Percentiles rank a stretch among this genome's conserved stretches.
These are phyloP conservation scores for Fomes fomentarius DNA, from an alignment of 1,284 basidiomycete genomes.

Conservation along the genomic window DNA sequence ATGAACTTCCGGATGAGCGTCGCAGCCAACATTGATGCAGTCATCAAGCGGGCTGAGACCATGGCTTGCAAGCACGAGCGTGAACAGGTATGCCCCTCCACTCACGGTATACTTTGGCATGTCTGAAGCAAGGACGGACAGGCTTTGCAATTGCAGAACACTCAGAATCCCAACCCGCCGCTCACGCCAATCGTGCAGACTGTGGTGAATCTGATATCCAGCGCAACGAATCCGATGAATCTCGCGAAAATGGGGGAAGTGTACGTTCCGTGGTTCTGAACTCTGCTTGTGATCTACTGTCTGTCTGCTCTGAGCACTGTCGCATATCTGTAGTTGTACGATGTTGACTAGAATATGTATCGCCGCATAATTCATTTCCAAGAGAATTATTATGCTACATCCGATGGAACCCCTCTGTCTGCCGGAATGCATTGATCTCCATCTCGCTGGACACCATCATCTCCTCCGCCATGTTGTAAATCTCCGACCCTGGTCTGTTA, in stretches of 20 bases:
- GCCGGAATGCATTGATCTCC: conserved; percentile 76
- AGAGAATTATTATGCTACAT: conserved; percentile 20
- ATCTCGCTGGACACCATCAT: conserved; percentile 87
- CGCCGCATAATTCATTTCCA: conserved; percentile 4
- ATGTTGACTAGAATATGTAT: conserved; percentile 11
- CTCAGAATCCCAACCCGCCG: conserved; percentile 38
- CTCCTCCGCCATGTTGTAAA: conserved; percentile 90
- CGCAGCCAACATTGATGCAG: conserved; percentile 73
- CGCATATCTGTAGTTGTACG: conserved; percentile 11
- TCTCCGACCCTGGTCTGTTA: conserved; percentile 82
- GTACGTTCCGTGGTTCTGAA: conserved; percentile 84
- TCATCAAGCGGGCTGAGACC: conserved; percentile 86
- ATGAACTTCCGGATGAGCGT: conserved; percentile 70
- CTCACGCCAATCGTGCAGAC: conserved; percentile 74
- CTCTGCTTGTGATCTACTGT: neutral
- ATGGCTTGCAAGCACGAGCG: conserved; percentile 86
- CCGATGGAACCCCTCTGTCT: conserved; percentile 67
- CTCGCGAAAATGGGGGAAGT: conserved; percentile 82
- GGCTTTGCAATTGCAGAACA: conserved; percentile 26
- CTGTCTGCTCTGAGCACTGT: neutral
- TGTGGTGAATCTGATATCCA: conserved; percentile 83
- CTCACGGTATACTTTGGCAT: neutral
- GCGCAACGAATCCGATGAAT: conserved; percentile 75
- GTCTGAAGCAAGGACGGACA: conserved; percentile 14
- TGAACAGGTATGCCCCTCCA: conserved; percentile 57